These are phyloP conservation scores for Eruca vesicaria DNA, from an alignment of 441 rosid species.

Conservation along the genomic window DNA sequence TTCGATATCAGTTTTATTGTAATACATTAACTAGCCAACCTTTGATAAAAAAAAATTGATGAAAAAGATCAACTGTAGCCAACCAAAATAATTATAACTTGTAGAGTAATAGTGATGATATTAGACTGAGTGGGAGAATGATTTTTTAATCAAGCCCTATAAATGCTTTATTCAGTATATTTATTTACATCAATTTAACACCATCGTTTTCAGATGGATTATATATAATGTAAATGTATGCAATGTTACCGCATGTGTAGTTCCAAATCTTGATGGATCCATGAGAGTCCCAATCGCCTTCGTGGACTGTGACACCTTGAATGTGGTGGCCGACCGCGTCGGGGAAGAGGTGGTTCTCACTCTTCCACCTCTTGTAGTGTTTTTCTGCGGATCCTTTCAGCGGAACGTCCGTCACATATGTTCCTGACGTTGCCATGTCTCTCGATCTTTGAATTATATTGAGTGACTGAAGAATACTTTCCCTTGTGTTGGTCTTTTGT, in stretches of 20 bases:
- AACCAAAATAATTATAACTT: background rate
- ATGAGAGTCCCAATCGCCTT: constrained; percentile 33
- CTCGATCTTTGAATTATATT: background rate
- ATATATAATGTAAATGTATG: background rate
- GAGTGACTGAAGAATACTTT: background rate
- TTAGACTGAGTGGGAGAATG: background rate
- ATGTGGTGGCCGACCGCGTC: too few relatives aligned
- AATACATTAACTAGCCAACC: background rate
- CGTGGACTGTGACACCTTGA: constrained; percentile 32
- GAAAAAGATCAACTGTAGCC: too few relatives aligned
- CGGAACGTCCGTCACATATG: constrained; percentile 34
- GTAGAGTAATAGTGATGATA: background rate
- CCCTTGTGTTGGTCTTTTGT: background rate
- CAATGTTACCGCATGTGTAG: constrained; percentile 29
- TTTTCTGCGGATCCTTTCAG: constrained; percentile 25
- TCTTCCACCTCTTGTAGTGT: constrained; percentile 28
- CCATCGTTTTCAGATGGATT: too few relatives aligned
- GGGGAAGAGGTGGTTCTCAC: constrained; percentile 34
- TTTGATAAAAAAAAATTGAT: too few relatives aligned
- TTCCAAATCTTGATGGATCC: constrained; percentile 33
- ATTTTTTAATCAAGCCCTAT: background rate
- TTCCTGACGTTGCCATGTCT: constrained; percentile 29
- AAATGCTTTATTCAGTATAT: background rate
- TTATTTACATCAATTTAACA: too few relatives aligned
- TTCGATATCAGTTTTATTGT: background rate